Percentiles rank a stretch among this genome's conserved stretches.
Conservation (phyloP, 805 yeast genomes). For the Kazachstania psychrophila region DNA sequence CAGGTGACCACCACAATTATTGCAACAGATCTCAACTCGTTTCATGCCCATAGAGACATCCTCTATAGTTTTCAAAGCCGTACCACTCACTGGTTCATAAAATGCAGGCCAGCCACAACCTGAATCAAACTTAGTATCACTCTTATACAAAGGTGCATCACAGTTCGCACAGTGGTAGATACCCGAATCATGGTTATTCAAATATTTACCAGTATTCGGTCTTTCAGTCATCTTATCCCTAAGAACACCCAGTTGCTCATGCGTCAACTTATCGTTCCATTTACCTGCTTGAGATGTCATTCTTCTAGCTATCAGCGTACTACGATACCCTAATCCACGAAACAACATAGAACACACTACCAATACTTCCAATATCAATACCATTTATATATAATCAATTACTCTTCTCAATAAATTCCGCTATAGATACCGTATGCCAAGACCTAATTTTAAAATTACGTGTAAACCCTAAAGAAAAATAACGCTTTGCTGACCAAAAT, state of each 20-base stretch:
- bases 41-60: constrained; percentile 69
- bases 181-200: constrained; percentile 39
- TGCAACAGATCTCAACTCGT: constrained; percentile 83
- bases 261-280: constrained; percentile 72
- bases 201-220: constrained; percentile 35
- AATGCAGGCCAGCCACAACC: constrained; percentile 99
- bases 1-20: constrained; percentile 83
- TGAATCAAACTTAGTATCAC: constrained; percentile 74
- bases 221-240: constrained; percentile 50
- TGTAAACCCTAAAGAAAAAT: no score
- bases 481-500: no score
- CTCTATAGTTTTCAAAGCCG: constrained; percentile 50
- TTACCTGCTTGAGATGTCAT: constrained; percentile 29
- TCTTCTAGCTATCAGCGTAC: no score
- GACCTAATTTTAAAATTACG: no score
- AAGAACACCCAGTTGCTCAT: constrained; percentile 70
- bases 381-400: no score
- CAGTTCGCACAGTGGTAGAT: constrained; percentile 83
- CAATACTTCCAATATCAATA: no score
- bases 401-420: no score
- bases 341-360: no score
- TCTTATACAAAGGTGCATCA: constrained; percentile 64
- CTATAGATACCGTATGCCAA: no score
- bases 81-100: constrained; percentile 72
- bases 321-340: no score